These are phyloP conservation scores for Pichia cabralensis DNA, from an alignment of 805 yeast genomes.

Conservation along the genomic window DNA sequence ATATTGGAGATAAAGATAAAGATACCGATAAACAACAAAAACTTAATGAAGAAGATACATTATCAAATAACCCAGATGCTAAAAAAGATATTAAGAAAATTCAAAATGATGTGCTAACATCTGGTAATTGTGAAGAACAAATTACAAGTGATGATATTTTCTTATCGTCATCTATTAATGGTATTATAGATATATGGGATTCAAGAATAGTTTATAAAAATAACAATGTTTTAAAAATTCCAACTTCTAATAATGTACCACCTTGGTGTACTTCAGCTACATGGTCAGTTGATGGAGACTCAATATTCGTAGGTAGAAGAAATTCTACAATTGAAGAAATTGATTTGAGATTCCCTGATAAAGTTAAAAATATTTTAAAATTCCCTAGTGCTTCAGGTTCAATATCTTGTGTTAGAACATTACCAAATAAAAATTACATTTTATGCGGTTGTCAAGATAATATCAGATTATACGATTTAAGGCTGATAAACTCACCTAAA, in stretches of 20 bases:
- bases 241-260: conserved; percentile 58
- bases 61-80: not conserved
- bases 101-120: conserved; percentile 36
- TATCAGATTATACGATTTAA: conserved; percentile 72
- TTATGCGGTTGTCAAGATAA: conserved; percentile 89
- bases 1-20: conserved; percentile 30
- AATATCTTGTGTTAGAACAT: conserved; percentile 65
- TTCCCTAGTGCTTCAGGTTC: conserved; percentile 89
- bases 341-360: conserved; percentile 47
- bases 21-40: not conserved
- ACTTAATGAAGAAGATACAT: not conserved
- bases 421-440: conserved; percentile 73
- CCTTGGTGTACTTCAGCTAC: conserved; percentile 92
- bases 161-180: conserved; percentile 76
- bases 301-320: conserved; percentile 76
- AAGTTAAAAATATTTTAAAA: conserved; percentile 44
- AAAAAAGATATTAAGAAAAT: conserved; percentile 17
- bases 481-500: not conserved
- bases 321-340: conserved; percentile 78
- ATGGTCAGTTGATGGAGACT: conserved; percentile 81
- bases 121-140: conserved; percentile 18
- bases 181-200: conserved; percentile 78
- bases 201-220: conserved; percentile 31
- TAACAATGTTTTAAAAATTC: conserved; percentile 17
- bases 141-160: conserved; percentile 40